Base-by-base conservation (phyloP, 2,329 filamentous ascomycete species). In the Clathrospora elynae region DNA sequence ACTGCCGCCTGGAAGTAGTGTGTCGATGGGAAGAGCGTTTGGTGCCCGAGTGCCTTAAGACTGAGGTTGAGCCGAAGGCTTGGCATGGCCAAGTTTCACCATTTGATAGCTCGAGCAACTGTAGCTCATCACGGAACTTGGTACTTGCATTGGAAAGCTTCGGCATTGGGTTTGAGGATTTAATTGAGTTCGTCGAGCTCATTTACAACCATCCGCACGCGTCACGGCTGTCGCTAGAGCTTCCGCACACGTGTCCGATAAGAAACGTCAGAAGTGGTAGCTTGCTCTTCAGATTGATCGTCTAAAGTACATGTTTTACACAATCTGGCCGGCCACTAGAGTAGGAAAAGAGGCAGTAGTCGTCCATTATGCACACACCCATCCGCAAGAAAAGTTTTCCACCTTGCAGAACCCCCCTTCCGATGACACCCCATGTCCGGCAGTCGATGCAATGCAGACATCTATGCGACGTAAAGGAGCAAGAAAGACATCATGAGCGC, bases 401-500 rank as follows among this genome's bases (percentile, higher is more conserved):
- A 62, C 61, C 59, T 59, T 57, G 62, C 57, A 51, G 57, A 32
- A 41, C 46, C 58, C 62, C 64, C 58, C 60, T 54, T 56, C 64
- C 63, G 54, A 52, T 59, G 62, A 66, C 63, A 59, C 59, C 38
- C 51, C 46, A 61, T 60, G 50, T 47, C 61, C 66, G 56, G 53
- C 55, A 59, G 56, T 58, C 63, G 59, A 66, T 49, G 59, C 55
- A 57, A 58, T 55, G 61, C 60, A 67, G 57, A 61, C 53, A 59
- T 68, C 66, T 71, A 71, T 51, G 66, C 66, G 44, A 71, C 68
- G 68, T 71, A 71, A 61, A 71, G 67, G 60, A 71, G 66, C 49
- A 71, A 49, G 68, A 71, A 71, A 42, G 68, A 70, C 67, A 76
- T 73, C 74, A 76, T 76, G 63, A 79, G 73, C 55, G 77, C 76